Base-by-base conservation (phyloP, 2,329 filamentous ascomycete genomes). In the Neopestalotiopsis clavispora region DNA sequence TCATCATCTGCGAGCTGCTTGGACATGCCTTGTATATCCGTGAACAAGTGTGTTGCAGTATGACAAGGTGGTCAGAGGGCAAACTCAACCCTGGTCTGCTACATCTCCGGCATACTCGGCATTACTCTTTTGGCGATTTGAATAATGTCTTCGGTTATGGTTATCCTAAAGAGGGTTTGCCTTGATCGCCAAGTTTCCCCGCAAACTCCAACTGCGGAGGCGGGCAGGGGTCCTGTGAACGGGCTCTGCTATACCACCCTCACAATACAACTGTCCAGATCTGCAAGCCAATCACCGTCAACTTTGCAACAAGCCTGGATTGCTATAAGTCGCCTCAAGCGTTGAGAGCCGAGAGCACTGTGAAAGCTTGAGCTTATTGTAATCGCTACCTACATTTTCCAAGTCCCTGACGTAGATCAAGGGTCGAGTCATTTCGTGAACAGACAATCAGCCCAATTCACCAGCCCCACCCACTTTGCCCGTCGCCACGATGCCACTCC, bases 401-500 rank as follows among this genome's bases (percentile, higher is more conserved):
- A 52, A n/a, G 6, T 7, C 5, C 17, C 45, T 52, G n/a, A 52
- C 17, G 17, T 52, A 7, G 6, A 6, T 52, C n/a, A 3, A 20
- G 6, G 6, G n/a, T 38, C 45, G 45, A n/a, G 45, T 9, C n/a
- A 3, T n/a, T 9, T 52, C n/a, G n/a, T n/a, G 17, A 9, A 17
- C 3, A 52, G 34, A 38, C 34, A 52, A 52, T 52, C n/a, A 20
- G 14, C 7, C 45, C 45, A 52, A 52, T 9, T 6, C 17, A 20
- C n/a, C 45, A 45, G 4, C 45, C 14, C 17, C 45, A 52, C 9
- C n/a, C n/a, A 52, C 17, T 52, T 6, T n/a, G 45, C 45, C 42
- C 42, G 13, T 13, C n/a, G 3, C 12, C 23, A 38, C 38, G 10
- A 63, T 63, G 60, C 69, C 75, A 65, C 63, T 76, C 14, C 71